Percentiles rank a stretch among this genome's conserved stretches.
Evolutionary conservation across 2,329 filamentous ascomycete species (phyloP).

Genomic region (Cytospora piceae): DNA sequence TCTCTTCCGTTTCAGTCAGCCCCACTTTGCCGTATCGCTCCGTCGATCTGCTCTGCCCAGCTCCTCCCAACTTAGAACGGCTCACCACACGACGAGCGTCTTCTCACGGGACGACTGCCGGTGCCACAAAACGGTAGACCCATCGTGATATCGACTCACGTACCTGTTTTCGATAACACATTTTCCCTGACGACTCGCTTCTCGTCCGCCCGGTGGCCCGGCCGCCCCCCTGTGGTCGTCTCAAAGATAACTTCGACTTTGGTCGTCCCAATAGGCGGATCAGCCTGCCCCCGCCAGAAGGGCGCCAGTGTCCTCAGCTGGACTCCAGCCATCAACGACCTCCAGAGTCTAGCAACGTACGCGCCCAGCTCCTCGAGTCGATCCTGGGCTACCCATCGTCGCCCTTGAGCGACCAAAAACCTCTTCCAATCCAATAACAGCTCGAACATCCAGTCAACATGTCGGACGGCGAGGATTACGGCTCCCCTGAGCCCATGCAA

Average conservation of each 20-base stretch:
- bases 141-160: conserved; percentile 21
- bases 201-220: conserved; percentile 22
- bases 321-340: background rate
- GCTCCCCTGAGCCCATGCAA: conserved; percentile 29
- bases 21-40: conserved; percentile 20
- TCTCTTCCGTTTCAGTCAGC: conserved; percentile 22
- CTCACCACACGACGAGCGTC: conserved; percentile 15
- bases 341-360: background rate
- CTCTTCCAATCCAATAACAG: background rate
- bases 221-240: conserved; percentile 9
- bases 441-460: conserved; percentile 32
- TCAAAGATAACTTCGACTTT: conserved; percentile 5
- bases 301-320: background rate
- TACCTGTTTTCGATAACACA: conserved; percentile 6
- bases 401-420: background rate
- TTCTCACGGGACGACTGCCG: conserved; percentile 26
- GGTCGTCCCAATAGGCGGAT: conserved; percentile 11
- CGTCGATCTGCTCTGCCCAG: conserved; percentile 6
- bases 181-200: conserved; percentile 17
- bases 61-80: conserved; percentile 14
- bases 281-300: conserved; percentile 3
- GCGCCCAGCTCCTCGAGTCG: background rate
- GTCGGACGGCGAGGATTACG: conserved; percentile 41
- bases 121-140: conserved; percentile 30
- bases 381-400: background rate